A percentile compares a stretch with the other conserved stretches of the same genome.
Conservation (phyloP, 2,329 filamentous ascomycete species). For the Fusarium oxysporum region DNA sequence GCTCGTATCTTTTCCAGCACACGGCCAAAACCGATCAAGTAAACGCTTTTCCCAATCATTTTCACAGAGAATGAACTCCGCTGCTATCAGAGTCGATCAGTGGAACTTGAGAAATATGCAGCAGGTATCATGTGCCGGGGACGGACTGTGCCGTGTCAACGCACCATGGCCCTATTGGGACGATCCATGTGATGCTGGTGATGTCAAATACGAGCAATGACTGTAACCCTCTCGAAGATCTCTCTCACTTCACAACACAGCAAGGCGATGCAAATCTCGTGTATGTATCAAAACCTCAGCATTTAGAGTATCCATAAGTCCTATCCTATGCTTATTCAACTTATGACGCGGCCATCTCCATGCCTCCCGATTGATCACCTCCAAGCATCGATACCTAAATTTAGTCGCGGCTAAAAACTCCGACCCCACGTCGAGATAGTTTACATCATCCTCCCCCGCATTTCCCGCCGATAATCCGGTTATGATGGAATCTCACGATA, state of each 20-base stretch:
- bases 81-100: neutral
- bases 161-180: neutral
- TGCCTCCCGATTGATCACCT: neutral
- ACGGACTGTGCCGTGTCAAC: neutral
- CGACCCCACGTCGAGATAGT: neutral
- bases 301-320: neutral
- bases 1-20: neutral
- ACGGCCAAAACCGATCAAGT: neutral
- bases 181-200: conserved; percentile 3
- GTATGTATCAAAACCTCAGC: neutral
- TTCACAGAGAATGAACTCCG: neutral
- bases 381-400: neutral
- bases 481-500: neutral
- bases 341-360: neutral
- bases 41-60: neutral
- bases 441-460: conserved; percentile 1
- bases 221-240: conserved; percentile 1
- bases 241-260: neutral
- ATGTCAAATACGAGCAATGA: neutral
- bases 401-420: neutral
- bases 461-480: conserved; percentile 4
- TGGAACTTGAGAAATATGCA: neutral
- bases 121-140: neutral
- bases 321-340: neutral
- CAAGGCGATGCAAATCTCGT: neutral